These are phyloP conservation scores for Gnomoniopsis sp. DNA, from an alignment of 2,329 filamentous ascomycete species.

Conservation along the genomic window DNA sequence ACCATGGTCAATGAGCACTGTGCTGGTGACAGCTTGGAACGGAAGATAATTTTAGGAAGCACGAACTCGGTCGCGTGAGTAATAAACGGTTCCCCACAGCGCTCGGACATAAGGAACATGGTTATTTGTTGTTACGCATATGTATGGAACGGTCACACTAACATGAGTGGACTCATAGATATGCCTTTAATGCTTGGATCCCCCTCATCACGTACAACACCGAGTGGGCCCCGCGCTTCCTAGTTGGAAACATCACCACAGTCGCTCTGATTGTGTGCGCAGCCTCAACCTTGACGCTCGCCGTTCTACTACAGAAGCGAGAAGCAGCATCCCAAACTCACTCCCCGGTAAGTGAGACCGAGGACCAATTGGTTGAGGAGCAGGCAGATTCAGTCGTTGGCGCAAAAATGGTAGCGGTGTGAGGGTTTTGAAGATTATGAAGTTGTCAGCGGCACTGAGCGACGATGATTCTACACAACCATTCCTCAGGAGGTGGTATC, in stretches of 20 bases:
- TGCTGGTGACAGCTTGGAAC: constrained; percentile 21
- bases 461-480: no score
- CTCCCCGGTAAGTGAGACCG: neutral
- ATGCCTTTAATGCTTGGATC: constrained; percentile 27
- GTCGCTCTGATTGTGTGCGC: constrained; percentile 23
- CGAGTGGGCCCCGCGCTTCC: constrained; percentile 22
- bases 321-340: constrained; percentile 3
- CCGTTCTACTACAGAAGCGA: constrained; percentile 19
- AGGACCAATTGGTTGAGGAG: neutral
- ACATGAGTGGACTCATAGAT: neutral
- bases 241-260: constrained; percentile 24
- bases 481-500: no score
- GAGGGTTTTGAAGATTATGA: neutral
- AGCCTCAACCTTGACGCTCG: constrained; percentile 21
- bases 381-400: neutral
- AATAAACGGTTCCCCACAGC: neutral
- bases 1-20: constrained; percentile 26
- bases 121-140: neutral
- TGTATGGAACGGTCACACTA: neutral
- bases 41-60: constrained; percentile 23
- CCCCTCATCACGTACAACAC: constrained; percentile 25
- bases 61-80: constrained; percentile 24
- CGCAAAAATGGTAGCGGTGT: neutral
- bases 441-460: no score
- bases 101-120: neutral